Percentiles rank a stretch among this genome's conserved stretches.
Evolutionary conservation across 129 eudicot genomes (phyloP).

Genomic region (Artemisia tridentata): DNA sequence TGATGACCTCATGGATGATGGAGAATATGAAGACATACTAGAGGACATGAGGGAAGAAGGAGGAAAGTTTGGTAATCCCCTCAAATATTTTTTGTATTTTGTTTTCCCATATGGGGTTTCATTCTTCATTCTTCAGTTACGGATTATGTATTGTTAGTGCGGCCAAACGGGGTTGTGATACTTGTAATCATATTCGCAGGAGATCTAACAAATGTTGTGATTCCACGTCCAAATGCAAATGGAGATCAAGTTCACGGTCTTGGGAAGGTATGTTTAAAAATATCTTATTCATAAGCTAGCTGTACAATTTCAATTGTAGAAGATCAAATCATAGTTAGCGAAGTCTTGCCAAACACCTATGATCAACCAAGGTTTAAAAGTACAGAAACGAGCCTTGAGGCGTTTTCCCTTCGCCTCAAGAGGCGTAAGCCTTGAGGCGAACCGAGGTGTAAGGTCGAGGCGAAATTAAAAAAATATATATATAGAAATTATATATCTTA

Average conservation of each 20-base stretch:
- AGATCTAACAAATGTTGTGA: slow-evolving; percentile 53
- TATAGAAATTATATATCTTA: too few relatives aligned
- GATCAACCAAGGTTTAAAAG: too few relatives aligned
- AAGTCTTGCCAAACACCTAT: too few relatives aligned
- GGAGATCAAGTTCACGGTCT: slow-evolving; percentile 59
- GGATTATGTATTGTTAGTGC: background rate
- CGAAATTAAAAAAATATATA: too few relatives aligned
- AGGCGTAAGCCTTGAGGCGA: too few relatives aligned
- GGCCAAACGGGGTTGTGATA: background rate
- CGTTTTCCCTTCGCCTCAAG: too few relatives aligned
- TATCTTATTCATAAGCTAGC: background rate
- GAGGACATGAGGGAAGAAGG: slow-evolving; percentile 95
- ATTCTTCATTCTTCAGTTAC: background rate
- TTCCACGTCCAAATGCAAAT: slow-evolving; percentile 74
- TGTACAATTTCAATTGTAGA: too few relatives aligned
- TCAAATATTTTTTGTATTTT: background rate
- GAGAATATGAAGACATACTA: slow-evolving; percentile 77
- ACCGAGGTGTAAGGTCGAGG: too few relatives aligned
- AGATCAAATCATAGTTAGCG: too few relatives aligned
- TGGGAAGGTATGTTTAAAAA: slow-evolving; percentile 61
- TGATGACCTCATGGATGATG: slow-evolving; percentile 73
- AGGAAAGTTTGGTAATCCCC: slow-evolving; percentile 63
- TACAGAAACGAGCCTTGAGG: too few relatives aligned
- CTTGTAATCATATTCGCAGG: slow-evolving; percentile 38
- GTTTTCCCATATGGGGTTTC: background rate